Evolutionary conservation across 176 grass and related monocot genomes (phyloP), one percentile per base, ranked within the genome.

Genomic region (Microstegium vimineum): DNA sequence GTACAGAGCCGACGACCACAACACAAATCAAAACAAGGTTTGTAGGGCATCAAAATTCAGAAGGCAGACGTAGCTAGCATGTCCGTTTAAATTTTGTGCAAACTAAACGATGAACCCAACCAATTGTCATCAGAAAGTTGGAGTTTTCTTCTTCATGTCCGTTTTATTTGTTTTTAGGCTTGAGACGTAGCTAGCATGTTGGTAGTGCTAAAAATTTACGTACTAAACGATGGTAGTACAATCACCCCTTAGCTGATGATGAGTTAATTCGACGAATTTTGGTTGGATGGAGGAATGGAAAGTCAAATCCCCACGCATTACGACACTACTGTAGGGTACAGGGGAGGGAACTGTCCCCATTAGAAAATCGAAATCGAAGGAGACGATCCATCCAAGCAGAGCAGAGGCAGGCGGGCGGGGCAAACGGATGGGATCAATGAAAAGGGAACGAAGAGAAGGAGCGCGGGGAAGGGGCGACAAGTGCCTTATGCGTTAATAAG

Each of bases 271-370:
- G 18, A 8, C 4, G 65, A 28, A 30, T 3, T 10, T 30, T 52
- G 46, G 16, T 5, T n/a, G 6, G 66, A 85, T 22, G 4, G 66
- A 85, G 67, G 22, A 62, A 45, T 45, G 12, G 43, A 57, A 57
- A 57, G 22, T 57, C 8, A 57, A 57, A 57, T 57, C 52, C 52
- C 20, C 20, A 57, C 52, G 22, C 52, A 57, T 57, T 57, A 57
- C 0, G 49, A 5, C 22, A 52, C 49, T 52, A 42, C 38, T 12
- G 8, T 2, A 56, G 22, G 8, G 52, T 23, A n/a, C n/a, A n/a
- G 52, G 69, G 18, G 47, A 35, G n/a, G n/a, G n/a, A n/a, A n/a
- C n/a, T n/a, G n/a, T 84, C 81, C 69, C 30, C 37, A 26, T 75
- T n/a, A n/a, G n/a, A n/a, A n/a, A n/a, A n/a, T 33, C 47, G 6